Evolutionary conservation across 2,329 filamentous ascomycete species (phyloP).

Genomic region (Cladophialophora psammophila): DNA sequence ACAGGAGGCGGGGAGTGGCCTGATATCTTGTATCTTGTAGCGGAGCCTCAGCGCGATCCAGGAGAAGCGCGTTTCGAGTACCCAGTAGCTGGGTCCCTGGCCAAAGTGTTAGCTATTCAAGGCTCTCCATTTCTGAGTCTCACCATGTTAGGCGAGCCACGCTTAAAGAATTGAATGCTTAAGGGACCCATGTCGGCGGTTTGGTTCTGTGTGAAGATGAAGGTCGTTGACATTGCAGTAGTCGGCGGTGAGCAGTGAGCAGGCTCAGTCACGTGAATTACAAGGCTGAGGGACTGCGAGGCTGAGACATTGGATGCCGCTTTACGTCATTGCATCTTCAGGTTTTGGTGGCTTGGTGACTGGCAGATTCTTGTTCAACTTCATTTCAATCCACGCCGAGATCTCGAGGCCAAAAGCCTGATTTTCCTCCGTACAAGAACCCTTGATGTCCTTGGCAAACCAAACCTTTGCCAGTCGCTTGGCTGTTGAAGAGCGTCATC

Average conservation of each 20-base stretch:
- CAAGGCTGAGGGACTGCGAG: neutral
- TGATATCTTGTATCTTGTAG: slow-evolving; percentile 4
- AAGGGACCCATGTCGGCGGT: neutral
- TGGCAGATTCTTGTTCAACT: slow-evolving; percentile 5
- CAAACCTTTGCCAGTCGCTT: slow-evolving; percentile 3
- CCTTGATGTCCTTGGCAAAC: slow-evolving; percentile 11
- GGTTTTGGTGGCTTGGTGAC: neutral
- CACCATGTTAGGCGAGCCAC: neutral
- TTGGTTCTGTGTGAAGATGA: neutral
- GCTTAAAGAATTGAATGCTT: neutral
- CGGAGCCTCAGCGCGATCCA: slow-evolving; percentile 1
- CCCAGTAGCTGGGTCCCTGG: neutral
- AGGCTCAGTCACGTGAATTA: neutral
- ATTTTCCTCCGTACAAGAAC: slow-evolving; percentile 4
- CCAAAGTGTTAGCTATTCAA: neutral
- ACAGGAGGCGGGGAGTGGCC: neutral
- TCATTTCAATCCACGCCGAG: neutral
- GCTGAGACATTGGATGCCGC: neutral
- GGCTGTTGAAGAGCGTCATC: slow-evolving; percentile 11
- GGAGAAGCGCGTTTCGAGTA: slow-evolving; percentile 2
- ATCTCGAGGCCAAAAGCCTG: slow-evolving; percentile 5
- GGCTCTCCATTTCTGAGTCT: neutral
- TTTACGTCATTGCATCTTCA: slow-evolving; percentile 6
- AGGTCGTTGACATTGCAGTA: neutral
- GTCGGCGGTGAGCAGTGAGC: too few species aligned